Conservation (phyloP, 306 rosid species). For the Parietaria judaica region DNA sequence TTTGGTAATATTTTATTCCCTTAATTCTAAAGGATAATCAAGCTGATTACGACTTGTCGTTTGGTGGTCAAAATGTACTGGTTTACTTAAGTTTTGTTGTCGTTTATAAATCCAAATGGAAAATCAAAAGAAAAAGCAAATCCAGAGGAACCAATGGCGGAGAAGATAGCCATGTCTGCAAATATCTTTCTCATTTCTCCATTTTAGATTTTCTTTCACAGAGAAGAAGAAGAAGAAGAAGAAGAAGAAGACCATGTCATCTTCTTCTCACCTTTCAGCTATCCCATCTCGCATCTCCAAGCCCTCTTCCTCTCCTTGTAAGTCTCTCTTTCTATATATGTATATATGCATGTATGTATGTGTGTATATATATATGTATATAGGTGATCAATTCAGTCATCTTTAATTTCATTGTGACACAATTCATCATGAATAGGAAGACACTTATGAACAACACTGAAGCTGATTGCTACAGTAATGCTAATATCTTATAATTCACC, state of each 20-base stretch:
- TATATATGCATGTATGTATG: not conserved
- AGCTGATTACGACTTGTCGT: not conserved
- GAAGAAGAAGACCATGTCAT: slow-evolving; percentile 23
- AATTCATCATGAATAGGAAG: no score
- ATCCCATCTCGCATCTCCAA: slow-evolving; percentile 30
- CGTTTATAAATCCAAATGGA: not conserved
- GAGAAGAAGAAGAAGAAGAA: no score
- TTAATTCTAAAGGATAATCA: no score
- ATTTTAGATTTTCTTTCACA: not conserved
- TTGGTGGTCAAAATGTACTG: not conserved
- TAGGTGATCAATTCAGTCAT: no score
- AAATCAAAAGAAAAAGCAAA: not conserved
- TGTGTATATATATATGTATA: not conserved
- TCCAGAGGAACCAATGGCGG: not conserved
- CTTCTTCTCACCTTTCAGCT: slow-evolving; percentile 44
- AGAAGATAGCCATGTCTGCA: slow-evolving; percentile 6
- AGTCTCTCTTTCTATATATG: slow-evolving; percentile 12
- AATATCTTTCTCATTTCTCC: not conserved
- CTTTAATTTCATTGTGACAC: no score
- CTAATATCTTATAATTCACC: no score
- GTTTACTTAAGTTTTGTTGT: not conserved
- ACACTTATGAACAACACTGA: no score
- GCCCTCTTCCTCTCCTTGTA: slow-evolving; percentile 24
- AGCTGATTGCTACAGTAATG: no score
- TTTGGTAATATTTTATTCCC: no score